Conservation (phyloP, 2,329 filamentous ascomycete genomes). For the Ceratocystis papillata region DNA sequence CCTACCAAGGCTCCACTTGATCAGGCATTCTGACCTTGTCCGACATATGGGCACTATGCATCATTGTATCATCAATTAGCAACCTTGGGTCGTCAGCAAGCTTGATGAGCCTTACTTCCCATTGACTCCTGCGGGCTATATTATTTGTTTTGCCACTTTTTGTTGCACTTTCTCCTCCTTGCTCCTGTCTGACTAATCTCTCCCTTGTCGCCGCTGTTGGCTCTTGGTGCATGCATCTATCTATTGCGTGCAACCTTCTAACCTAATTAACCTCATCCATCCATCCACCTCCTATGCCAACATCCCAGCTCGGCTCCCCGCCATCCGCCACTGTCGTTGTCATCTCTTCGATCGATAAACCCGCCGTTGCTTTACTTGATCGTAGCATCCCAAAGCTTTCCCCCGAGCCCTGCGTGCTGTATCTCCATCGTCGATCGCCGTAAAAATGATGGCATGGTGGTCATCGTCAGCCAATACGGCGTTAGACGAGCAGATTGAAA, state of each 20-base stretch:
- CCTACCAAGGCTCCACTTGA: background rate
- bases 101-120: background rate
- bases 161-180: background rate
- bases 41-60: background rate
- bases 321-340: background rate
- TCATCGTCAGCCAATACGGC: slow-evolving; percentile 82
- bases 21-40: background rate
- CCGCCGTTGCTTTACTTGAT: background rate
- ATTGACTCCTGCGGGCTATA: background rate
- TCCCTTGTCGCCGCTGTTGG: background rate
- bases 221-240: background rate
- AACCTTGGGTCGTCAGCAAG: background rate
- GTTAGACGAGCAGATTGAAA: slow-evolving; percentile 94
- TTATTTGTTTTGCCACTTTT: background rate
- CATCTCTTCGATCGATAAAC: background rate
- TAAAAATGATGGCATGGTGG: slow-evolving; percentile 82
- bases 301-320: background rate
- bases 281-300: background rate
- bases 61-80: slow-evolving; percentile 2
- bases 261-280: slow-evolving; percentile 4
- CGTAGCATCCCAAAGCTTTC: background rate
- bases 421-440: background rate
- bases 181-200: background rate
- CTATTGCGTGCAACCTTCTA: background rate
- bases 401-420: slow-evolving; percentile 1